These are phyloP conservation scores for Clonostachys byssicola DNA, from an alignment of 2,329 filamentous ascomycete species.

Conservation along the genomic window DNA sequence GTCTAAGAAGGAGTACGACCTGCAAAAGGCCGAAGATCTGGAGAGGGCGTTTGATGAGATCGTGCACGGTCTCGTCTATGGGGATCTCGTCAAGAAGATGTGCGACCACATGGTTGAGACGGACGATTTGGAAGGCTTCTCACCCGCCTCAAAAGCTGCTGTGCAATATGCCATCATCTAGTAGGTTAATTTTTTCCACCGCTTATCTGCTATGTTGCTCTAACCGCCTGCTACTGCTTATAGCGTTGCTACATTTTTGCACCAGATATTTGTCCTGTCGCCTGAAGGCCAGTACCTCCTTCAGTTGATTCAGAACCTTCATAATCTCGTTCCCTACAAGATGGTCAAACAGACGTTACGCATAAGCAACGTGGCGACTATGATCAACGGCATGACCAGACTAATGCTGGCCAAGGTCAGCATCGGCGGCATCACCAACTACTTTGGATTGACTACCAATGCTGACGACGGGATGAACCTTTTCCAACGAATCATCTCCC, in stretches of 20 bases:
- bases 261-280: constrained; percentile 68
- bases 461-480: constrained; percentile 79
- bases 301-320: constrained; percentile 65
- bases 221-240: background rate
- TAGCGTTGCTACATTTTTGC: constrained; percentile 69
- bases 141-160: constrained; percentile 56
- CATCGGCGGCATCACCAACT: constrained; percentile 71
- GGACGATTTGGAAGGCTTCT: constrained; percentile 59
- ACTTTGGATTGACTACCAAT: constrained; percentile 68
- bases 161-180: constrained; percentile 67
- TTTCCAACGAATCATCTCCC: constrained; percentile 70
- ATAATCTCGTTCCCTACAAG: constrained; percentile 68
- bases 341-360: constrained; percentile 69
- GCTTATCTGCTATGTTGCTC: background rate
- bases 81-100: constrained; percentile 59
- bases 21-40: constrained; percentile 54
- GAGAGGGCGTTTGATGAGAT: constrained; percentile 62
- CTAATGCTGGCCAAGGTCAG: constrained; percentile 76
- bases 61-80: constrained; percentile 63
- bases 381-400: constrained; percentile 73
- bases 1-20: constrained; percentile 46
- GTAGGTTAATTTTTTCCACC: constrained; percentile 35
- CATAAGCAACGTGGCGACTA: constrained; percentile 74
- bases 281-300: constrained; percentile 73
- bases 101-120: constrained; percentile 58